Evolutionary conservation across 1,139 yeast genomes (phyloP).

Genomic region (Zygosaccharomyces sapae): DNA sequence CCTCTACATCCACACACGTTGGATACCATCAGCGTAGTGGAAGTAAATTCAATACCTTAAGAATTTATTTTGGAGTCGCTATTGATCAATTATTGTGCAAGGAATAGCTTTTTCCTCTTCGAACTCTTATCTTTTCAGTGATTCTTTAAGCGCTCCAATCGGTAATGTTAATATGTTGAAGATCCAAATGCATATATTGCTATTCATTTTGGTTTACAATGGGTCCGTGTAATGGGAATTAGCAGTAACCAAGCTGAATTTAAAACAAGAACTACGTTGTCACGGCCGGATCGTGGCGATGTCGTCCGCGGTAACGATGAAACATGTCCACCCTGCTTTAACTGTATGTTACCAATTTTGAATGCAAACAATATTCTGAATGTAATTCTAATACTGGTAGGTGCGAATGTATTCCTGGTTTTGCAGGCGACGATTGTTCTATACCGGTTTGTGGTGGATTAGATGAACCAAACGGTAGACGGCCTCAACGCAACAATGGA

Average conservation of each 20-base stretch:
- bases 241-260: neutral
- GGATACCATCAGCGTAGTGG: no score
- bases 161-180: slow-evolving; percentile 2
- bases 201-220: neutral
- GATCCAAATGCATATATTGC: neutral
- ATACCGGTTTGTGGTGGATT: slow-evolving; percentile 85
- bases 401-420: slow-evolving; percentile 90
- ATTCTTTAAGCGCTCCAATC: no score
- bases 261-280: slow-evolving; percentile 2
- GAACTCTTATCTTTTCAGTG: no score
- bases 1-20: no score
- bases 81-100: neutral
- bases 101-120: no score
- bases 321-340: slow-evolving; percentile 82
- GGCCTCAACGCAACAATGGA: slow-evolving; percentile 55
- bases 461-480: slow-evolving; percentile 55
- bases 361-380: slow-evolving; percentile 80
- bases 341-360: slow-evolving; percentile 86
- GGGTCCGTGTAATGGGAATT: neutral
- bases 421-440: slow-evolving; percentile 90
- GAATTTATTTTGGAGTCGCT: neutral
- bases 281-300: no score
- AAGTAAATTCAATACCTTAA: no score
- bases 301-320: slow-evolving; percentile 34
- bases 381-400: slow-evolving; percentile 86